A percentile compares a stretch with the other conserved stretches of the same genome.
Conservation (phyloP, 345 rosid genomes). For the Eucalyptus cloeziana region DNA sequence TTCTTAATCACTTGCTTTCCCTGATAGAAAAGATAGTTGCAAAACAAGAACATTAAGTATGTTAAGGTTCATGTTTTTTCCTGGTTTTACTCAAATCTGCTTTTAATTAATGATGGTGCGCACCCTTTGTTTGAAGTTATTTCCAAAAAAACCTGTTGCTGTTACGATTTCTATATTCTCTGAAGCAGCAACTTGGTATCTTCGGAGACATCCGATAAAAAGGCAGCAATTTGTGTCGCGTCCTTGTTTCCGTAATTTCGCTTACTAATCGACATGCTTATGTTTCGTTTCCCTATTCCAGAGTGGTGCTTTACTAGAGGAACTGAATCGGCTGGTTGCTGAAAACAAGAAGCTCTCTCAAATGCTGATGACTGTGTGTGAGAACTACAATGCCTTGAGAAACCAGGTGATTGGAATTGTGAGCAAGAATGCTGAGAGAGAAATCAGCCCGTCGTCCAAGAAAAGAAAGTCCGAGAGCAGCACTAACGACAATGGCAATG, state of each 20-base stretch:
- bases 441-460: slow-evolving; percentile 30
- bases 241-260: neutral
- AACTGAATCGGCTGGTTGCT: slow-evolving; percentile 51
- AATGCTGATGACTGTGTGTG: slow-evolving; percentile 59
- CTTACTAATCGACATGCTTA: neutral
- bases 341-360: slow-evolving; percentile 85
- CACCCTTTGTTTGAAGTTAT: neutral
- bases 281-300: neutral
- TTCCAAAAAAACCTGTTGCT: neutral
- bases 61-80: neutral
- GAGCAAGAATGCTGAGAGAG: slow-evolving; percentile 30
- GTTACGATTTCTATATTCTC: neutral
- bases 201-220: no score
- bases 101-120: neutral
- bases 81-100: neutral
- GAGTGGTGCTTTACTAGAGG: slow-evolving; percentile 46
- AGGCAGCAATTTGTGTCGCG: neutral
- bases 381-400: slow-evolving; percentile 58
- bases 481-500: neutral
- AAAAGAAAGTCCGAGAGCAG: slow-evolving; percentile 45
- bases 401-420: slow-evolving; percentile 38
- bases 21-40: neutral
- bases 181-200: neutral
- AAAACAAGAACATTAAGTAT: neutral
- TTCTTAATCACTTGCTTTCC: neutral